phyloP scores from a whole-genome alignment of 768 basidiomycete species.

The Phaeotremella fagi region DNA sequence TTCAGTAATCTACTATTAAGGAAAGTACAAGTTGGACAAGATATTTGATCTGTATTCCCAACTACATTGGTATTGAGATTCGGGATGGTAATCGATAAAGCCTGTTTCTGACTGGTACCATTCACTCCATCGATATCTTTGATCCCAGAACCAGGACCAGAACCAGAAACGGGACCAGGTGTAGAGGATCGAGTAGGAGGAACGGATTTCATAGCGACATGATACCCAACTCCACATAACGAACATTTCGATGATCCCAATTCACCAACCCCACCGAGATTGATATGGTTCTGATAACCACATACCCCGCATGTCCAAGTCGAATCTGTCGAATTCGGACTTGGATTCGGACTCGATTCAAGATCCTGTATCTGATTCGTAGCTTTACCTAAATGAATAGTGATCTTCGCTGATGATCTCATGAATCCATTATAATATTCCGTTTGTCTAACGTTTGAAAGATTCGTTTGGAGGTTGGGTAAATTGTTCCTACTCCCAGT shows the following conservation, averaged over 20 bases:
- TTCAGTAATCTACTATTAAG: conserved; percentile 72
- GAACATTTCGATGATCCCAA: conserved; percentile 52
- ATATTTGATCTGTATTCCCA: conserved; percentile 41
- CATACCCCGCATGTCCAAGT: conserved; percentile 71
- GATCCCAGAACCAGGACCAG: not conserved
- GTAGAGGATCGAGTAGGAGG: conserved; percentile 14
- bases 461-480: conserved; percentile 57
- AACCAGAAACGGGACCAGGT: not conserved
- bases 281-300: conserved; percentile 70
- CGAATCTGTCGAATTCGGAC: not conserved
- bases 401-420: conserved; percentile 82
- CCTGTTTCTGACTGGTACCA: too few species aligned
- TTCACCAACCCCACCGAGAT: conserved; percentile 16
- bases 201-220: conserved; percentile 5
- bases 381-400: conserved; percentile 56
- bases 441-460: conserved; percentile 65
- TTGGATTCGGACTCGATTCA: not conserved
- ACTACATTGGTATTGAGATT: too few species aligned
- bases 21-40: conserved; percentile 88
- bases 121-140: conserved; percentile 5
- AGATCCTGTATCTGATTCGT: not conserved
- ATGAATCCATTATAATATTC: conserved; percentile 87
- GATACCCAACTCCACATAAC: conserved; percentile 67
- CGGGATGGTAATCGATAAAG: not conserved
- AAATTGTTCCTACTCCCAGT: too few species aligned